Percentiles rank a stretch among this genome's conserved stretches.
Evolutionary conservation across 371 early-diverging fungal genomes (phyloP).

Genomic region (Mortierella sp.): DNA sequence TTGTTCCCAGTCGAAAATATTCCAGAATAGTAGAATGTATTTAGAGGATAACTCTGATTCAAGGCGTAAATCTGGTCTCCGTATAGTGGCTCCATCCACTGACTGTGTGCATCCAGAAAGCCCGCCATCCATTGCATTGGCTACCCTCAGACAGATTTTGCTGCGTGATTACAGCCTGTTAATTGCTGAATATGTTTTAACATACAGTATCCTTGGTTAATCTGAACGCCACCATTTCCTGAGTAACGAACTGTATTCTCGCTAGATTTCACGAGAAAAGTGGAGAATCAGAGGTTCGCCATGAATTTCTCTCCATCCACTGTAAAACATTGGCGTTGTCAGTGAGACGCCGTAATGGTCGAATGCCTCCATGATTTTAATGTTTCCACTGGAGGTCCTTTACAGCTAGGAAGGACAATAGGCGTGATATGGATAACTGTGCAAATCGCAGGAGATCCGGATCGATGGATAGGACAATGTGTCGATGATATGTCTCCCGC

Average conservation of each 20-base stretch:
- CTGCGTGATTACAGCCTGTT: not conserved
- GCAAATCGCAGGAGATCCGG: not conserved
- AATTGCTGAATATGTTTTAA: not conserved
- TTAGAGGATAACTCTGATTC: not conserved
- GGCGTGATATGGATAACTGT: not conserved
- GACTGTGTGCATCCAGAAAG: not conserved
- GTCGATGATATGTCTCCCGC: not conserved
- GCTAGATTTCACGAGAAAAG: no score
- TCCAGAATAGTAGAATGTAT: not conserved
- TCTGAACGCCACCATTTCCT: no score
- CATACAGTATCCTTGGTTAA: not conserved
- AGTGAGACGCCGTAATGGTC: not conserved
- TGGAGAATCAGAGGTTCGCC: conserved; percentile 28
- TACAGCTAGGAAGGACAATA: not conserved
- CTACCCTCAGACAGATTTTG: not conserved
- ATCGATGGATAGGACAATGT: conserved; percentile 13
- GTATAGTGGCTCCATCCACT: not conserved
- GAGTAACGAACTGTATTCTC: no score
- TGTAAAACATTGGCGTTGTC: not conserved
- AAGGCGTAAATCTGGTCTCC: not conserved
- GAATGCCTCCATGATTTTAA: not conserved
- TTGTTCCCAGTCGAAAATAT: not conserved
- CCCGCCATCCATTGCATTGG: not conserved
- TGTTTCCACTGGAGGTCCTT: not conserved
- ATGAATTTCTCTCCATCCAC: not conserved